These are phyloP conservation scores for Penicillium hesseltinei DNA, from an alignment of 2,329 filamentous ascomycete genomes.

Conservation along the genomic window DNA sequence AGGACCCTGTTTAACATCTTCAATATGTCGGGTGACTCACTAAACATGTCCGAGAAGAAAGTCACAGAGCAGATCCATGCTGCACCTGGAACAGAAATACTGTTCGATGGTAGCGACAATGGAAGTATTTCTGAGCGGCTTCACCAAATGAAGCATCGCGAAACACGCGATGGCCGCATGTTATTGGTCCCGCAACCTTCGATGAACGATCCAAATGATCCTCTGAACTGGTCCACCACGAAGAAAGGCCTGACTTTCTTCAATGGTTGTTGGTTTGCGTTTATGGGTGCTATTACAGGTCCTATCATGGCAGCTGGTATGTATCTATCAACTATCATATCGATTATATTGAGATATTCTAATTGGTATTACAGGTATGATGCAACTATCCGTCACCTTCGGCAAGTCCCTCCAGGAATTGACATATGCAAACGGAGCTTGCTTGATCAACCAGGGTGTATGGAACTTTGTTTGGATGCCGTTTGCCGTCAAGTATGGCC, in stretches of 20 bases:
- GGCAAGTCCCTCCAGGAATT: slow-evolving; percentile 9
- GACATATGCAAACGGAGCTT: slow-evolving; percentile 17
- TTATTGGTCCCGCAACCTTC: slow-evolving; percentile 17
- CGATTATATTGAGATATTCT: neutral
- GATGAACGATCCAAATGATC: slow-evolving; percentile 16
- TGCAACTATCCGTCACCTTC: slow-evolving; percentile 9
- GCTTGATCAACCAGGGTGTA: slow-evolving; percentile 19
- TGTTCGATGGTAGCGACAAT: slow-evolving; percentile 6
- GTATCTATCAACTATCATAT: neutral
- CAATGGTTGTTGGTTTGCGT: slow-evolving; percentile 19
- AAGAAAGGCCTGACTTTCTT: slow-evolving; percentile 16
- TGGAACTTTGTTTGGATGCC: slow-evolving; percentile 22
- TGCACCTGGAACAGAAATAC: slow-evolving; percentile 12
- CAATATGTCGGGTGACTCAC: neutral
- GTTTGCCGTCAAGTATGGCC: slow-evolving; percentile 23
- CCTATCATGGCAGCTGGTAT: slow-evolving; percentile 26
- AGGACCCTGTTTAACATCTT: neutral
- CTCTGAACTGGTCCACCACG: slow-evolving; percentile 11
- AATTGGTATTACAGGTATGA: slow-evolving; percentile 12
- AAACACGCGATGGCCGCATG: slow-evolving; percentile 11
- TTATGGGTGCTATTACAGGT: slow-evolving; percentile 20
- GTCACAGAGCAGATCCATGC: neutral
- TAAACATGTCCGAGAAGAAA: neutral
- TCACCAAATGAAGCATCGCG: slow-evolving; percentile 23
- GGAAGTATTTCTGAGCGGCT: slow-evolving; percentile 10